These are phyloP conservation scores for Fusarium tricinctum DNA, from an alignment of 2,329 filamentous ascomycete genomes.

Conservation along the genomic window DNA sequence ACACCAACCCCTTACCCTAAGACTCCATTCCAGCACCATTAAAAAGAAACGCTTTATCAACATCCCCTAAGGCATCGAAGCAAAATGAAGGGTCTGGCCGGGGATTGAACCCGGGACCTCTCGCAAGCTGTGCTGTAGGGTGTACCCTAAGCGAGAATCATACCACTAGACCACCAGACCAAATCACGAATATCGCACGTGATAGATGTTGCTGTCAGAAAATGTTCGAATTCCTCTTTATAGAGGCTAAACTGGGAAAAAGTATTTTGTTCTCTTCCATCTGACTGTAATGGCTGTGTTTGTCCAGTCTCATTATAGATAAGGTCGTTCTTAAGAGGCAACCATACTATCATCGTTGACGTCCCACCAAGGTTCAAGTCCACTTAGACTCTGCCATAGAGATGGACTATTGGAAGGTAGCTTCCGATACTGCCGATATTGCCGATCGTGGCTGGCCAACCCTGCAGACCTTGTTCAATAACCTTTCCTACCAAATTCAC, in stretches of 20 bases:
- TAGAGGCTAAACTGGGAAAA: too few relatives aligned
- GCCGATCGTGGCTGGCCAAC: background rate
- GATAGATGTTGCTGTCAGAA: background rate
- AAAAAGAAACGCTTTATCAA: background rate
- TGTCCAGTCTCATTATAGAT: too few relatives aligned
- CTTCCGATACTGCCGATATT: background rate
- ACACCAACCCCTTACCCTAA: too few relatives aligned
- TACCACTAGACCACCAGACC: constrained; percentile 44
- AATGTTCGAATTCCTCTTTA: too few relatives aligned
- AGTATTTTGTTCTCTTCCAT: too few relatives aligned
- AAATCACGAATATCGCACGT: constrained; percentile 59
- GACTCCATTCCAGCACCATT: constrained; percentile 43
- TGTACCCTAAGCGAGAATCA: constrained; percentile 41
- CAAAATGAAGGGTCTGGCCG: constrained; percentile 58
- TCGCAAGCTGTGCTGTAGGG: constrained; percentile 55
- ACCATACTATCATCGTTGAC: too few relatives aligned
- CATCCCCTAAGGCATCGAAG: constrained; percentile 34
- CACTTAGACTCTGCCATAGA: too few relatives aligned
- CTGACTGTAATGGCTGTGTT: too few relatives aligned
- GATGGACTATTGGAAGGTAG: too few relatives aligned
- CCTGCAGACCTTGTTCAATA: background rate
- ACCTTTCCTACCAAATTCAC: background rate
- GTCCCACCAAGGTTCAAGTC: too few relatives aligned
- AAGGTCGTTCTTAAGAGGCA: too few relatives aligned
- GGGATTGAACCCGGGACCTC: constrained; percentile 64